Base-by-base conservation (phyloP, 23 red algal genomes). In the Pyropia haitanensis region DNA sequence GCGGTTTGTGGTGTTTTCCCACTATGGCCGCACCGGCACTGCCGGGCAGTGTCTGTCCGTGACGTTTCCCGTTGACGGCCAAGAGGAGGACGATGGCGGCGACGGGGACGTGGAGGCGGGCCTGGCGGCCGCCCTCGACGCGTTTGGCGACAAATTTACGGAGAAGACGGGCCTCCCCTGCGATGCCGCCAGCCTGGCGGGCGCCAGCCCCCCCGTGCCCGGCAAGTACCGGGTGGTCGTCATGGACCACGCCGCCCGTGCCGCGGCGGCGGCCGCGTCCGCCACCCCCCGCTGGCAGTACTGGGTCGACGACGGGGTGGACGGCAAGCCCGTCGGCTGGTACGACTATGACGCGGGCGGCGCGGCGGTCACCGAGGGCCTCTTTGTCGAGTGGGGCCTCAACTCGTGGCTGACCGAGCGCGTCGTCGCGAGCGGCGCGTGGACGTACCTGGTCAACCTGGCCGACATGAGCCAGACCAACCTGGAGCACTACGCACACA, bases 301-400 rank as follows among this genome's bases (percentile, higher is more conserved):
- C 50, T 87, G 81, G 81, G 81, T 87, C 2, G 81, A 77, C 50
- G 81, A 87, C 57, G 81, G 81, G 29, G 70, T 76, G 18, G 71
- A 70, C 53, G 63, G 81, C 5, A 87, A 87, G 53, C 10, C 64
- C 28, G 63, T 15, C 14, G 71, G 61, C n/a, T 87, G 81, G 81
- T 55, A 76, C 34, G 58, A 65, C 16, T 87, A 87, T 48, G 71
- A 87, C 58, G 61, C 67, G 21, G 53, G 48, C 27, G 81, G 61
- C n/a, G 70, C 61, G 18, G 64, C 55, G 27, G 64, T 75, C 49
- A 72, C 65, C 28, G 81, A 87, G 63, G 50, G 64, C 25, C 81
- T 87, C 20, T 73, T 69, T 50, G 49, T 67, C 24, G 81, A 87
- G 53, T 69, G 53, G 50, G 63, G 63, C 26, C 51, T 50, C 63